Percentiles rank a stretch among this genome's conserved stretches.
phyloP scores from a whole-genome alignment of 2,329 filamentous ascomycete genomes.

The Arthrobotrys sinensis region DNA sequence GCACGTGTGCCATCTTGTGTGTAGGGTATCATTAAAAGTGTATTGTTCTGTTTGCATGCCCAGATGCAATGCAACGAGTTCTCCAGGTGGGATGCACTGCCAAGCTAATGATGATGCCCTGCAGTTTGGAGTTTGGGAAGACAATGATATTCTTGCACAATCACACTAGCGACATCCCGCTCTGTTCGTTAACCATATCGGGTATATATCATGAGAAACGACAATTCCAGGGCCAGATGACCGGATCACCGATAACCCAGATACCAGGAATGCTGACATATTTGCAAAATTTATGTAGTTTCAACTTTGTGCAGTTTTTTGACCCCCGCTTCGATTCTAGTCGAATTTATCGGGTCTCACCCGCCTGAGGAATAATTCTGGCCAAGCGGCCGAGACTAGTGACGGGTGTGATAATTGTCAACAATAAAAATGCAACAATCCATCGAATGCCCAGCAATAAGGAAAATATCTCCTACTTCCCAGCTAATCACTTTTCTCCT shows the following conservation, averaged over 20 bases:
- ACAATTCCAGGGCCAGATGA: conserved; percentile 17
- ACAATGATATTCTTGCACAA: conserved; percentile 13
- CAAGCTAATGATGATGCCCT: background rate
- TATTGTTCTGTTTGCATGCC: background rate
- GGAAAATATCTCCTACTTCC: too few species aligned
- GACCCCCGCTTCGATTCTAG: background rate
- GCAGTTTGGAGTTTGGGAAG: background rate
- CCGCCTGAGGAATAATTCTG: too few species aligned
- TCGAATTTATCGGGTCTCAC: too few species aligned
- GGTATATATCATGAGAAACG: conserved; percentile 16
- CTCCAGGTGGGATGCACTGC: conserved; percentile 9
- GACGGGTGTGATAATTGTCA: too few species aligned
- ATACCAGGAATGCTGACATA: background rate
- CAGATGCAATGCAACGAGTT: background rate
- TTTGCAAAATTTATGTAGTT: background rate
- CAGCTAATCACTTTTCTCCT: too few species aligned
- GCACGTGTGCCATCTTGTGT: too few species aligned
- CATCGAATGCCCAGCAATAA: too few species aligned
- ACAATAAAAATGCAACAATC: too few species aligned
- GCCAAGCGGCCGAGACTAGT: too few species aligned
- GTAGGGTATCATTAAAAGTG: conserved; percentile 6
- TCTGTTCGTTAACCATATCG: conserved; percentile 12
- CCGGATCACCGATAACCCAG: background rate
- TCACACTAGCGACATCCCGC: conserved; percentile 18
- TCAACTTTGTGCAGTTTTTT: background rate